These are phyloP conservation scores for Lactarius indigo DNA, from an alignment of 768 basidiomycete genomes.

Conservation along the genomic window DNA sequence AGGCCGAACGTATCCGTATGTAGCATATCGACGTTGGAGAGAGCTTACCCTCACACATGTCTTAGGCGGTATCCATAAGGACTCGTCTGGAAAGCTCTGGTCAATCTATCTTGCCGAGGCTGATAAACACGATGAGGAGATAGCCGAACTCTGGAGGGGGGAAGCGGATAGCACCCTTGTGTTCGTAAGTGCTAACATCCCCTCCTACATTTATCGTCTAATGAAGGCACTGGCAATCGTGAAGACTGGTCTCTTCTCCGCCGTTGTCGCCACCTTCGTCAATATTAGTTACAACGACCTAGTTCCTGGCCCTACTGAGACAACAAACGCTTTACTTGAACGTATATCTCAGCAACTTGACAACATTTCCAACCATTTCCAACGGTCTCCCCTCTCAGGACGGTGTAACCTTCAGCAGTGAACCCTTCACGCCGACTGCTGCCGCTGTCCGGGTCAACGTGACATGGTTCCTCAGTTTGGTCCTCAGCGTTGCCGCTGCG, in stretches of 20 bases:
- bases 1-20: neutral
- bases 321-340: neutral
- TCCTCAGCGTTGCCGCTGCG: neutral
- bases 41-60: neutral
- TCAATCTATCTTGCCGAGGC: neutral
- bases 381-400: neutral
- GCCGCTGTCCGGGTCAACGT: neutral
- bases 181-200: neutral
- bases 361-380: neutral
- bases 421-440: neutral
- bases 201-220: neutral
- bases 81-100: neutral
- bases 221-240: neutral
- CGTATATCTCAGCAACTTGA: neutral
- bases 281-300: neutral
- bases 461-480: constrained; percentile 1
- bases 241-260: constrained; percentile 9
- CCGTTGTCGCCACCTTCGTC: neutral
- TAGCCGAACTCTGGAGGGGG: neutral
- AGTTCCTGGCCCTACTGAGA: neutral
- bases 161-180: neutral
- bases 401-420: too few relatives aligned
- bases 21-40: neutral
- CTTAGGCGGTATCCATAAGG: neutral
- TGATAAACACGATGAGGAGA: neutral